Conservation (phyloP, 768 basidiomycete genomes). For the Calocera viscosa region DNA sequence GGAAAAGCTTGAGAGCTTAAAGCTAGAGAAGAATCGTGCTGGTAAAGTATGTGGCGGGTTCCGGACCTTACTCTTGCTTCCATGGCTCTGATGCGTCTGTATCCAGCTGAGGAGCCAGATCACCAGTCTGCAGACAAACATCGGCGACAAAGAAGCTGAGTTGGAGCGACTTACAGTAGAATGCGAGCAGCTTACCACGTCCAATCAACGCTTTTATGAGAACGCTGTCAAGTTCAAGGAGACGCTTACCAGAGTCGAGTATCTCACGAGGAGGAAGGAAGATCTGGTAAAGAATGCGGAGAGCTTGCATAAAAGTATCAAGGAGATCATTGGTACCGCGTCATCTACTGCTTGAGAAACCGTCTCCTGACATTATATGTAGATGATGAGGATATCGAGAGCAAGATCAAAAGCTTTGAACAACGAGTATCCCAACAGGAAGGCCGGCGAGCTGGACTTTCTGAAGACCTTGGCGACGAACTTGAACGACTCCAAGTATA, state of each 20-base stretch:
- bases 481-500: conserved; percentile 17
- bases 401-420: conserved; percentile 27
- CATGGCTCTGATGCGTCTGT: background rate
- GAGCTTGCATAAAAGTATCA: conserved; percentile 49
- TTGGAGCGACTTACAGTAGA: conserved; percentile 51
- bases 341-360: background rate
- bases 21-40: conserved; percentile 70
- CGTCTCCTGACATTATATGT: conserved; percentile 30
- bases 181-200: conserved; percentile 13
- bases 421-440: conserved; percentile 28
- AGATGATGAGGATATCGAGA: conserved; percentile 48
- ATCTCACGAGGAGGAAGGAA: conserved; percentile 48
- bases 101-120: conserved; percentile 46
- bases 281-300: conserved; percentile 49
- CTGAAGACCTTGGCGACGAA: conserved; percentile 16
- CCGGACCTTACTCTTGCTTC: background rate
- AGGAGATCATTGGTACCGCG: conserved; percentile 50
- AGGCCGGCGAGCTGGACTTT: conserved; percentile 15
- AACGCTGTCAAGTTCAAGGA: conserved; percentile 76
- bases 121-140: conserved; percentile 43
- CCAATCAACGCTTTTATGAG: conserved; percentile 52
- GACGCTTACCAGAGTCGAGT: conserved; percentile 58
- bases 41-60: conserved; percentile 44
- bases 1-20: conserved; percentile 65
- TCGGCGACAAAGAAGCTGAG: conserved; percentile 59